These are phyloP conservation scores for Amniculicola lignicola DNA, from an alignment of 495 filamentous ascomycete species.

Conservation along the genomic window DNA sequence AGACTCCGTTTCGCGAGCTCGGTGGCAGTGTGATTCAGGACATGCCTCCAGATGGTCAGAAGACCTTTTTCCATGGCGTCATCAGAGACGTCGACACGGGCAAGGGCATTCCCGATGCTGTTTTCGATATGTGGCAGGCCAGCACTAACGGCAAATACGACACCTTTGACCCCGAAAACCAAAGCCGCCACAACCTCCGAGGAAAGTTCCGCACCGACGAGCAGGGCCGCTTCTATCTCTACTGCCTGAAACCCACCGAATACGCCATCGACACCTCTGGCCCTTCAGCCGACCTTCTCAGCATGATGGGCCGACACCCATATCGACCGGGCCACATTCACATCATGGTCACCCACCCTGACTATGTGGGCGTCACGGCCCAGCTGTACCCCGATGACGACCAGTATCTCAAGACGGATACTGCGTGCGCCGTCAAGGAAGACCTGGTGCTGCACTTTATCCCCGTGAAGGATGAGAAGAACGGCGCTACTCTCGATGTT, in stretches of 20 bases:
- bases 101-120: not conserved
- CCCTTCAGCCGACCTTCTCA: constrained; percentile 57
- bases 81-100: not conserved
- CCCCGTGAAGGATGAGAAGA: constrained; percentile 45
- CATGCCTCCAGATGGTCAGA: not conserved
- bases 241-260: not conserved
- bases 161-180: not conserved
- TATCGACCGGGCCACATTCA: constrained; percentile 41
- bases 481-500: constrained; percentile 35
- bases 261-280: not conserved
- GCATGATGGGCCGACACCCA: constrained; percentile 62
- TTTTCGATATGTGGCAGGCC: not conserved
- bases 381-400: constrained; percentile 40
- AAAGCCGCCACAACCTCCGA: not conserved
- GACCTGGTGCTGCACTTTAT: constrained; percentile 60
- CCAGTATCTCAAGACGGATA: constrained; percentile 56
- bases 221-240: not conserved
- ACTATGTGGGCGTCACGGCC: constrained; percentile 51
- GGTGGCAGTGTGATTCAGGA: not conserved
- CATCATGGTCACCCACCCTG: constrained; percentile 36
- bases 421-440: constrained; percentile 62
- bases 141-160: not conserved
- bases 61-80: not conserved
- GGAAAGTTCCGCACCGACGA: not conserved
- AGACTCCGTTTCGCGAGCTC: not conserved